Evolutionary conservation across 2,329 filamentous ascomycete species (phyloP).

Genomic region (Ascochyta rabiei): DNA sequence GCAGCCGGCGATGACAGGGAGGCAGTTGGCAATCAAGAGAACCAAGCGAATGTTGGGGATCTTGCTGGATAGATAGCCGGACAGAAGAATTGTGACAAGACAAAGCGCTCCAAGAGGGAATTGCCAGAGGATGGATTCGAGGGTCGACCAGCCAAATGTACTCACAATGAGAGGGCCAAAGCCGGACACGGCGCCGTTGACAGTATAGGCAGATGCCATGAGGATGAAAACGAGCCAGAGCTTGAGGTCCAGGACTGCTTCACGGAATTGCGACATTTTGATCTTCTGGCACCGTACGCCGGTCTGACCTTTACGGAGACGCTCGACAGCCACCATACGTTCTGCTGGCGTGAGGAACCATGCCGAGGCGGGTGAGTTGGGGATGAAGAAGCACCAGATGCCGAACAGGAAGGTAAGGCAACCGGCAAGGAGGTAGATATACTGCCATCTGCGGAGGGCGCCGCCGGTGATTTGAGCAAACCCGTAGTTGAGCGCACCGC

Average conservation of each 20-base stretch:
- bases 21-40: constrained; percentile 68
- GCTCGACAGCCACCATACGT: constrained; percentile 59
- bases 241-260: constrained; percentile 56
- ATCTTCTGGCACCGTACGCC: constrained; percentile 60
- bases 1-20: constrained; percentile 77
- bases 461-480: constrained; percentile 47
- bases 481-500: constrained; percentile 43
- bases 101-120: constrained; percentile 76
- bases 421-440: constrained; percentile 69
- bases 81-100: constrained; percentile 68
- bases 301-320: constrained; percentile 55
- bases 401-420: constrained; percentile 64
- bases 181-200: constrained; percentile 52
- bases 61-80: constrained; percentile 67
- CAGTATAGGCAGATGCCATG: constrained; percentile 62
- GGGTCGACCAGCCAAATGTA: constrained; percentile 51
- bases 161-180: constrained; percentile 48
- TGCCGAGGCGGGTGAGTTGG: constrained; percentile 68
- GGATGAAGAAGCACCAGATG: constrained; percentile 70
- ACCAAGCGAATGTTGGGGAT: constrained; percentile 68
- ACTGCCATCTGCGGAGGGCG: constrained; percentile 63
- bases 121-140: constrained; percentile 60
- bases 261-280: constrained; percentile 58
- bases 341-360: constrained; percentile 72
- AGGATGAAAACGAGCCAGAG: constrained; percentile 50